These are phyloP conservation scores for Saururus chinensis DNA, from an alignment of 164 flowering plant species.

Conservation along the genomic window DNA sequence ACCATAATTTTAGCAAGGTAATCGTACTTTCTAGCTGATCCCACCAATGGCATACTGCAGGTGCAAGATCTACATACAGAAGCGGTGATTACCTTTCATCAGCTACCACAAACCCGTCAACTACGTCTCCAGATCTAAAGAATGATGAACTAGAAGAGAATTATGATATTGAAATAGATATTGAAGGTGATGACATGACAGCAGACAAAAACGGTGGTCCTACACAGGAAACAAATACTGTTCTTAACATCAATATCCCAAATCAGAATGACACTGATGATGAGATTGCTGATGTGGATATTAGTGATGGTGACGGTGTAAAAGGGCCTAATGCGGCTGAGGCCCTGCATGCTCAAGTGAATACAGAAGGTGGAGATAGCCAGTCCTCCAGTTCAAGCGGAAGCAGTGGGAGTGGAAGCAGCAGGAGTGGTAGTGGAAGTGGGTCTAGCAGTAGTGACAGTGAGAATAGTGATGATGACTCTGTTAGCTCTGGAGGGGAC, in stretches of 20 bases:
- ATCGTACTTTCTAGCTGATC: no score
- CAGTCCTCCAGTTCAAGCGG: constrained; percentile 46
- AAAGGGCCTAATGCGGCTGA: constrained; percentile 76
- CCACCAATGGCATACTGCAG: constrained; percentile 14
- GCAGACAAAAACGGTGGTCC: constrained; percentile 19
- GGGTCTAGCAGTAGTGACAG: constrained; percentile 47
- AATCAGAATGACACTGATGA: constrained; percentile 56
- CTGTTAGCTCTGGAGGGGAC: constrained; percentile 31
- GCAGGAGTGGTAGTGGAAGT: constrained; percentile 45
- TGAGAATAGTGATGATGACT: constrained; percentile 59
- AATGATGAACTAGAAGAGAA: constrained; percentile 41
- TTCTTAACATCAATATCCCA: constrained; percentile 33
- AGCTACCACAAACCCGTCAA: constrained; percentile 15
- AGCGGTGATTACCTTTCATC: constrained; percentile 15
- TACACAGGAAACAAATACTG: constrained; percentile 18
- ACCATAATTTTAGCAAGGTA: no score
- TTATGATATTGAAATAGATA: constrained; percentile 39
- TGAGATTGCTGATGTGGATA: constrained; percentile 88
- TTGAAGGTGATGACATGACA: constrained; percentile 37
- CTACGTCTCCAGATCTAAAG: constrained; percentile 27
- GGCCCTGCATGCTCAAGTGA: constrained; percentile 75
- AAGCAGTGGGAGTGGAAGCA: constrained; percentile 60
- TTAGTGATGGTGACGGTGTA: constrained; percentile 51
- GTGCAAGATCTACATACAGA: constrained; percentile 26
- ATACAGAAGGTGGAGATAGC: constrained; percentile 36